Conservation (phyloP, 2,329 filamentous ascomycete species). For the Ceratocystis huliohia region DNA sequence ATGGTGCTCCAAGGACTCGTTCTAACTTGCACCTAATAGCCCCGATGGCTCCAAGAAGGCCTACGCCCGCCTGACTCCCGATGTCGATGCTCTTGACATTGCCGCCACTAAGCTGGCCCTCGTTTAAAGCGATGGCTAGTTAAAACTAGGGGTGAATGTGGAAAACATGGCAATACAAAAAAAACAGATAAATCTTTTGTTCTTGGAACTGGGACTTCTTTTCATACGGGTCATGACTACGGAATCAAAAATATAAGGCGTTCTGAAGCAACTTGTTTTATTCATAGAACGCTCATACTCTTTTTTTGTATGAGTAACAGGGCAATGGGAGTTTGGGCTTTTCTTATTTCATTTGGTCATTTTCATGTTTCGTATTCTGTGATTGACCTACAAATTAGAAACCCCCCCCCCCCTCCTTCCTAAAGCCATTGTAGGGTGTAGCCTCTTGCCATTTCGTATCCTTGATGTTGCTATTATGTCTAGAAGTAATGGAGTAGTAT, state of each 20-base stretch:
- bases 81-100: slow-evolving; percentile 98
- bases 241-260: slow-evolving; percentile 21
- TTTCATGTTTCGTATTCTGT: neutral
- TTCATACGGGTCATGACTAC: slow-evolving; percentile 19
- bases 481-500: neutral
- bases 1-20: neutral
- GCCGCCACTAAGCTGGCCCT: slow-evolving; percentile 97
- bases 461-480: neutral
- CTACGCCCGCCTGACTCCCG: slow-evolving; percentile 84
- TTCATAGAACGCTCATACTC: slow-evolving; percentile 13
- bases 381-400: neutral
- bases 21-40: slow-evolving; percentile 33
- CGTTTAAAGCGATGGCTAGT: slow-evolving; percentile 51
- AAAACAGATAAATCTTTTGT: slow-evolving; percentile 18
- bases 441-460: neutral
- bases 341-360: slow-evolving; percentile 26
- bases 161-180: slow-evolving; percentile 17
- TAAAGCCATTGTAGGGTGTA: neutral
- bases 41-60: slow-evolving; percentile 99
- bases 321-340: slow-evolving; percentile 31
- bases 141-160: slow-evolving; percentile 18
- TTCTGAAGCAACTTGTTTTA: slow-evolving; percentile 18
- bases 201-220: slow-evolving; percentile 19
- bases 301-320: slow-evolving; percentile 30
- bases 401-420: neutral